phyloP scores from a whole-genome alignment of 805 yeast species.

The Saccharomyces paradoxus region DNA sequence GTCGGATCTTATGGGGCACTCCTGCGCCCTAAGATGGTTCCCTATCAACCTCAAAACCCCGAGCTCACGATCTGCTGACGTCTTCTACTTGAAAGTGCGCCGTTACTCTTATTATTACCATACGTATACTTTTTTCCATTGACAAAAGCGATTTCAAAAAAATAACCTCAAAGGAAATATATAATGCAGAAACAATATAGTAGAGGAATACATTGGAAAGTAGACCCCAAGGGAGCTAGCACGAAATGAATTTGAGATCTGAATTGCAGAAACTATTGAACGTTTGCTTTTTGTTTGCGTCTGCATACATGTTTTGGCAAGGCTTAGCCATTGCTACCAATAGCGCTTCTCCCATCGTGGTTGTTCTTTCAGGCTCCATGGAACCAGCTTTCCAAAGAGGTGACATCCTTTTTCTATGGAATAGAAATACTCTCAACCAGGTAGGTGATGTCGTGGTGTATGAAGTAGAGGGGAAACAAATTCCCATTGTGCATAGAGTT shows the following conservation, averaged over 20 bases:
- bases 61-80: background rate
- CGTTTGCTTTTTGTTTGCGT: constrained; percentile 70
- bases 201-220: constrained; percentile 2
- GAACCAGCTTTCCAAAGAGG: constrained; percentile 99
- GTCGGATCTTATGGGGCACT: background rate
- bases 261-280: constrained; percentile 60
- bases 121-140: background rate
- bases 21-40: background rate
- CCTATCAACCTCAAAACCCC: background rate
- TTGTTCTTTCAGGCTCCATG: constrained; percentile 96
- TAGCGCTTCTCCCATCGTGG: constrained; percentile 90
- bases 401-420: constrained; percentile 86
- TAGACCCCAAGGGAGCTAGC: background rate
- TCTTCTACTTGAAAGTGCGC: background rate
- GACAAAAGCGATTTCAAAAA: background rate
- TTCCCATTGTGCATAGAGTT: constrained; percentile 97
- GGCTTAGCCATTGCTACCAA: constrained; percentile 65
- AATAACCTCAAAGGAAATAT: constrained; percentile 4
- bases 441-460: constrained; percentile 95
- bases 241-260: constrained; percentile 49
- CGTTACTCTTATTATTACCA: background rate
- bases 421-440: constrained; percentile 53
- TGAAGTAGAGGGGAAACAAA: constrained; percentile 64
- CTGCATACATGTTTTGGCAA: constrained; percentile 91
- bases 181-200: background rate